Evolutionary conservation across 2,329 filamentous ascomycete species (phyloP), one percentile per base, ranked within the genome.

Genomic region (Fonsecaea nubica): DNA sequence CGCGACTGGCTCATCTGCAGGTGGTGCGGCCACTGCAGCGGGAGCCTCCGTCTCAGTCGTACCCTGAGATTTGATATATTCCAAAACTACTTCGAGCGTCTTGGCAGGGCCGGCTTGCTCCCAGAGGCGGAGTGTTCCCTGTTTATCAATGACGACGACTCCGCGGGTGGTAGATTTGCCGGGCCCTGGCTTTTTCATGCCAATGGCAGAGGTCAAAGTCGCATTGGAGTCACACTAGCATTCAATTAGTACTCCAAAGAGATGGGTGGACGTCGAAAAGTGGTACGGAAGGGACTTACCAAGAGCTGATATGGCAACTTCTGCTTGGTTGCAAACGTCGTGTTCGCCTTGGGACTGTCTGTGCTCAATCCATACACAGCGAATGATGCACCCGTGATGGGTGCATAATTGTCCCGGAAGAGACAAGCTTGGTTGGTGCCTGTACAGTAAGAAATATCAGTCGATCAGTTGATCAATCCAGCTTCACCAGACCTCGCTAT

Each of bases 341-440:
- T 93, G 83, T 99, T 99, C 74, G 92, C 88, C 81, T 95, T 96
- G 74, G 92, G 89, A 56, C 89, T 91, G 82, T 98, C 95, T 73
- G 87, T 87, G 69, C 92, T 96, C 58, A 99, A 88, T 63, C 95
- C 95, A 78, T 92, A 98, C 80, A 99, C 92, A 76, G 89, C 85
- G 67, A 96, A 87, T 8, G 94, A 94, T 63, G 87, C 90, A 33
- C 88, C 85, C 10, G 90, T 94, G 62, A 98, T 85, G 58, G 89
- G 83, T 55, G 85, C 82, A 81, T 96, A 92, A 30, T 88, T 85
- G 84, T 98, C 93, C 75, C 95, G 90, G 86, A 99, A 98, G 72
- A 94, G 84, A 81, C 93, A 97, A 69, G 86, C 95, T 85, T 99
- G 95, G 66, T 85, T 95, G 64, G 93, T 98, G 85, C 94, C 93